Evolutionary conservation across 1,139 yeast genomes (phyloP).

Genomic region (Lodderomyces margitis): DNA sequence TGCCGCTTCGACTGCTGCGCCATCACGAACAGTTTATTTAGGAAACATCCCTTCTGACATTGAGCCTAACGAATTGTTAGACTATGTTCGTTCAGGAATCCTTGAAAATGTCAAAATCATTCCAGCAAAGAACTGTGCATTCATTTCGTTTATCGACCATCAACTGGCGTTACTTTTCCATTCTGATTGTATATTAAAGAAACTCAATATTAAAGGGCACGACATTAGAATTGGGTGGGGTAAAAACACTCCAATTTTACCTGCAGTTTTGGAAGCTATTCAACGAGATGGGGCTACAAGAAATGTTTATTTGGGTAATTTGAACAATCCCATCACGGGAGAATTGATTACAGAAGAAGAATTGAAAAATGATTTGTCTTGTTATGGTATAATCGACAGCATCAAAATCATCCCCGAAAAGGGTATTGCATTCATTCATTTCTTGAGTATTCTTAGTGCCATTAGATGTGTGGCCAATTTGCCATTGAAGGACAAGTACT

Average conservation of each 20-base stretch:
- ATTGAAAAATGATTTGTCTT: slow-evolving; percentile 46
- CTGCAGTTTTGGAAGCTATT: slow-evolving; percentile 70
- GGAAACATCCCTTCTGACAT: slow-evolving; percentile 87
- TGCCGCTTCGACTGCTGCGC: slow-evolving; percentile 39
- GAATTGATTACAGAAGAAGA: slow-evolving; percentile 58
- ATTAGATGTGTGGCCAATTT: slow-evolving; percentile 58
- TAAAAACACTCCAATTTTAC: slow-evolving; percentile 59
- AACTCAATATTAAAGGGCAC: slow-evolving; percentile 54
- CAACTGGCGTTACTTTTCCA: slow-evolving; percentile 61
- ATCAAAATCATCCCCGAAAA: slow-evolving; percentile 57
- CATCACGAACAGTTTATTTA: slow-evolving; percentile 83
- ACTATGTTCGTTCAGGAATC: slow-evolving; percentile 88
- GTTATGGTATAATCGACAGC: slow-evolving; percentile 56
- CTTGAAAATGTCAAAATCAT: slow-evolving; percentile 69
- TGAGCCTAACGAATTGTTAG: slow-evolving; percentile 77
- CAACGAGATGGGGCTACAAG: slow-evolving; percentile 88
- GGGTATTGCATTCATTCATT: slow-evolving; percentile 62
- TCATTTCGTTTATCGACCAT: slow-evolving; percentile 59
- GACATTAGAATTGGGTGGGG: slow-evolving; percentile 72
- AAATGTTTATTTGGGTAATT: slow-evolving; percentile 79
- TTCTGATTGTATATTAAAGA: slow-evolving; percentile 59
- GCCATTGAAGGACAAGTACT: slow-evolving; percentile 53
- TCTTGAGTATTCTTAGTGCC: slow-evolving; percentile 56
- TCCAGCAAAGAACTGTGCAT: slow-evolving; percentile 59
- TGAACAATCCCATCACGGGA: slow-evolving; percentile 49